Conservation (phyloP, 192 early-diverging fungal species). For the Mortierella antarctica region DNA sequence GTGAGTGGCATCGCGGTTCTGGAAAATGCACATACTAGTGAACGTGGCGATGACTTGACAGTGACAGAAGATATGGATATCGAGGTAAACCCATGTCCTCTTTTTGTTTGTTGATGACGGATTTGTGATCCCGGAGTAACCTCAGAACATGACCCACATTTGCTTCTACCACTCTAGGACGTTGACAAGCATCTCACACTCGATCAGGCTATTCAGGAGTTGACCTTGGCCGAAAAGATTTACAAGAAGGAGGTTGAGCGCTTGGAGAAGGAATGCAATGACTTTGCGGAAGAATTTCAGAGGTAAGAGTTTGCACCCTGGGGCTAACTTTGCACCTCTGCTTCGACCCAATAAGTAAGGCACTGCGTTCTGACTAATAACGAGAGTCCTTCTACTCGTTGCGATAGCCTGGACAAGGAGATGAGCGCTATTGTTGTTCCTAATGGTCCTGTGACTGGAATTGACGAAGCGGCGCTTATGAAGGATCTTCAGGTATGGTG, state of each 20-base stretch:
- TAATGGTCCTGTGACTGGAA: neutral
- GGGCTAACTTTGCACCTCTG: too few species aligned
- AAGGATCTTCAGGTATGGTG: slow-evolving; percentile 16
- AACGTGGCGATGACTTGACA: neutral
- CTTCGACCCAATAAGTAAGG: too few species aligned
- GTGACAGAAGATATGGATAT: slow-evolving; percentile 20
- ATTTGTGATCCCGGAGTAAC: neutral
- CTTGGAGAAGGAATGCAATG: slow-evolving; percentile 23
- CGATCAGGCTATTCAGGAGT: slow-evolving; percentile 49
- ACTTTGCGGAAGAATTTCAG: slow-evolving; percentile 40
- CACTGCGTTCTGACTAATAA: neutral
- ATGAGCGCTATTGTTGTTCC: slow-evolving; percentile 16
- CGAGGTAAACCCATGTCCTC: slow-evolving; percentile 6
- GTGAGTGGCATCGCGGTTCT: neutral
- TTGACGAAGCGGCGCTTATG: slow-evolving; percentile 12
- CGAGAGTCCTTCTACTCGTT: neutral
- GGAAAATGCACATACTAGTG: too few species aligned
- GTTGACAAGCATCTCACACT: slow-evolving; percentile 45
- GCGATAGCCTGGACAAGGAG: slow-evolving; percentile 25
- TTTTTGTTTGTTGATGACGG: neutral
- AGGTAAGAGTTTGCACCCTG: slow-evolving; percentile 8
- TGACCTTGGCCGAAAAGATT: slow-evolving; percentile 25
- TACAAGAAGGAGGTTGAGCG: slow-evolving; percentile 26
- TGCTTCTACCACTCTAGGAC: slow-evolving; percentile 14
- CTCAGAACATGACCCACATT: neutral